These are phyloP conservation scores for Sarocladium kiliense DNA, from an alignment of 2,329 filamentous ascomycete genomes.

Conservation along the genomic window DNA sequence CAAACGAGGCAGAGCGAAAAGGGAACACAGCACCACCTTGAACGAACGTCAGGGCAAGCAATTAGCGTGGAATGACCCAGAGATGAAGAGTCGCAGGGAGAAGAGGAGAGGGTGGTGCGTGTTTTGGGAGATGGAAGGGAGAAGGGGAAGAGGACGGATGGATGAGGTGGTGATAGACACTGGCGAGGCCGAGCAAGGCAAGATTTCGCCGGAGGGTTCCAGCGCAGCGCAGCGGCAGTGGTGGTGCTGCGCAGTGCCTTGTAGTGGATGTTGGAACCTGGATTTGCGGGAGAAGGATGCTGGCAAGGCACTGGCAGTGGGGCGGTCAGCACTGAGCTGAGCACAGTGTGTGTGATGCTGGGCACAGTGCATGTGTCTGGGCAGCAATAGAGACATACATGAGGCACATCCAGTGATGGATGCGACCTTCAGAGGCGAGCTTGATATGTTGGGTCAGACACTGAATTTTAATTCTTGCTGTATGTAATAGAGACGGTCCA, in stretches of 20 bases:
- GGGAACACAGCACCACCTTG: background rate
- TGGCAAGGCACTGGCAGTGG: background rate
- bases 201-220: background rate
- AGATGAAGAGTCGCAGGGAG: background rate
- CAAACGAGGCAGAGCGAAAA: background rate
- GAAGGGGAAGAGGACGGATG: background rate
- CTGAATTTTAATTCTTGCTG: too few relatives aligned
- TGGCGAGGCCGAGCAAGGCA: background rate
- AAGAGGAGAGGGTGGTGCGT: background rate
- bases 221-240: background rate
- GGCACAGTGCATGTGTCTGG: background rate
- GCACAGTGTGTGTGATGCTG: background rate
- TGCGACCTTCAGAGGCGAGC: too few relatives aligned
- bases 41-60: background rate
- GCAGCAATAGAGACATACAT: background rate
- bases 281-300: background rate
- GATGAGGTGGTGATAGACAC: background rate
- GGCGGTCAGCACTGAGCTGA: background rate
- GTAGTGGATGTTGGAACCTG: background rate
- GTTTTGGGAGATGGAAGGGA: background rate
- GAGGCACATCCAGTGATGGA: background rate
- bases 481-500: too few relatives aligned
- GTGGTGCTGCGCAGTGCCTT: background rate
- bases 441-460: too few relatives aligned
- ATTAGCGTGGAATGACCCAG: background rate